Percentiles rank a stretch among this genome's conserved stretches.
These are phyloP conservation scores for Hortaea werneckii DNA, from an alignment of 2,329 filamentous ascomycete genomes.

Conservation along the genomic window DNA sequence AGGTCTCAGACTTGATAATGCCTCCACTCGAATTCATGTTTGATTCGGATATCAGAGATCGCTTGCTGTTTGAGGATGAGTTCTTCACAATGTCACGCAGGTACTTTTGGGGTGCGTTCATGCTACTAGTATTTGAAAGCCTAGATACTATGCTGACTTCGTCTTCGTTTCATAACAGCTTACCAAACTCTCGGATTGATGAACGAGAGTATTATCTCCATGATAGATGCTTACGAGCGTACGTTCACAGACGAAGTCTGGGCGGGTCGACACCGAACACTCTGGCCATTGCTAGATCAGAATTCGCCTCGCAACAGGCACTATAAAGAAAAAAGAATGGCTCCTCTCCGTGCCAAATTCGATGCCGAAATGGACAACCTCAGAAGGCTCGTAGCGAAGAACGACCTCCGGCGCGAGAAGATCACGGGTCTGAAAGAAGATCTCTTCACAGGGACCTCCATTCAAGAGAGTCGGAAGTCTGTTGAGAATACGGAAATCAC, in stretches of 20 bases:
- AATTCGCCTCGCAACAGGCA: conserved; percentile 35
- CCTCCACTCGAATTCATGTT: conserved; percentile 53
- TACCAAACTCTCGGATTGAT: conserved; percentile 52
- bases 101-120: conserved; percentile 45
- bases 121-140: conserved; percentile 10
- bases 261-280: conserved; percentile 43
- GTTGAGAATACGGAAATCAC: conserved; percentile 46
- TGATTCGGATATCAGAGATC: conserved; percentile 44
- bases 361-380: conserved; percentile 44
- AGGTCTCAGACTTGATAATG: conserved; percentile 49
- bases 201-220: conserved; percentile 49
- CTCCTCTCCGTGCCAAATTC: conserved; percentile 37
- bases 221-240: conserved; percentile 47
- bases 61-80: conserved; percentile 51
- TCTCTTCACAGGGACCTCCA: conserved; percentile 53
- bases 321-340: conserved; percentile 40
- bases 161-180: not conserved
- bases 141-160: not conserved
- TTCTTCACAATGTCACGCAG: conserved; percentile 51
- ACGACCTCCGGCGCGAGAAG: conserved; percentile 45
- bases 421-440: conserved; percentile 50
- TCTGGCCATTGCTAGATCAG: conserved; percentile 46
- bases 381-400: conserved; percentile 38
- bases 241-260: conserved; percentile 51
- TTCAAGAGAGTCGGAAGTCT: conserved; percentile 48